Evolutionary conservation across 495 filamentous ascomycete species (phyloP).

Genomic region (Zalerion maritima): DNA sequence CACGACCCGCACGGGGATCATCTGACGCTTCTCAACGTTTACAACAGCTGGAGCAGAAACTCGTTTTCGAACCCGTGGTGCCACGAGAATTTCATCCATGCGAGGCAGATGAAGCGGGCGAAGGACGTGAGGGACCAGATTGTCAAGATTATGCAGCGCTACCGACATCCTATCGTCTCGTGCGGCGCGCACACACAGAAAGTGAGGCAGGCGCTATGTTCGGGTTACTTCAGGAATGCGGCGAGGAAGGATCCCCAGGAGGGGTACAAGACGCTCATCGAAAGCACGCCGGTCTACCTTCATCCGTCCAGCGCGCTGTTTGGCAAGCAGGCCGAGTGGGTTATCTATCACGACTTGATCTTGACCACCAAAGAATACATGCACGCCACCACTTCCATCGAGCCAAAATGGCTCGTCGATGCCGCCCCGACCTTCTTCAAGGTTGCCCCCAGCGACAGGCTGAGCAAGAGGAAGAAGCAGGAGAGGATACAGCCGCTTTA

Average conservation of each 20-base stretch:
- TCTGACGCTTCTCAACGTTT: conserved; percentile 87
- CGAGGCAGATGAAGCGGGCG: conserved; percentile 67
- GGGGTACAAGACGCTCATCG: conserved; percentile 91
- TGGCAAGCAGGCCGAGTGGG: conserved; percentile 89
- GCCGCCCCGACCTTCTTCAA: conserved; percentile 98
- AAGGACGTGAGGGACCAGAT: conserved; percentile 89
- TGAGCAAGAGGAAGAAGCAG: conserved; percentile 84
- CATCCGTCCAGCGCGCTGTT: conserved; percentile 85
- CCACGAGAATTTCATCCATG: conserved; percentile 95
- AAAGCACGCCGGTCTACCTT: conserved; percentile 88
- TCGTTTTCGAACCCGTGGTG: conserved; percentile 83
- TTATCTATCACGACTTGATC: conserved; percentile 79
- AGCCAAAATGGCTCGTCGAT: conserved; percentile 83
- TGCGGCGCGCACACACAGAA: conserved; percentile 78
- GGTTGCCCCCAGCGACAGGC: conserved; percentile 74
- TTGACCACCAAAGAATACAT: conserved; percentile 96
- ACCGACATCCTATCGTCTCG: conserved; percentile 62
- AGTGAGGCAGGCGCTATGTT: conserved; percentile 83
- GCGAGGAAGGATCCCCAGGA: conserved; percentile 92
- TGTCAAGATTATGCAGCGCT: conserved; percentile 80
- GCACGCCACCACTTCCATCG: conserved; percentile 81
- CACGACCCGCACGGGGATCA: conserved; percentile 93
- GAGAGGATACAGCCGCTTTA: conserved; percentile 91
- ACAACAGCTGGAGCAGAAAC: conserved; percentile 81
- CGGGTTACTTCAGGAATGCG: conserved; percentile 89